Base-by-base conservation (phyloP, 371 early-diverging fungal genomes). In the Lichtheimia corymbifera region DNA sequence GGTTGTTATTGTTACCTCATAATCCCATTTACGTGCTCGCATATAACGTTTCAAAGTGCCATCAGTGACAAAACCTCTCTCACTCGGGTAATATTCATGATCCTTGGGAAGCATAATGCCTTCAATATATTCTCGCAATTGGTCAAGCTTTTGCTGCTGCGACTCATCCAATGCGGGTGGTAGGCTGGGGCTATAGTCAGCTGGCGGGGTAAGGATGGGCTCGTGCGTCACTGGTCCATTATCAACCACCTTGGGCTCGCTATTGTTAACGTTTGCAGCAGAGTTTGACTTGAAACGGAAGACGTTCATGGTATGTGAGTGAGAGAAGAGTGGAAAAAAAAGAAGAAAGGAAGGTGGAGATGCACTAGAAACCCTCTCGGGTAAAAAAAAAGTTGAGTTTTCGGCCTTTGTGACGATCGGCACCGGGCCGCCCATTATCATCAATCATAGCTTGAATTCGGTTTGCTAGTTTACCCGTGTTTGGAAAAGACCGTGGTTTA, bases 21-120 rank as follows among this genome's bases (percentile, higher is more conserved):
- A 63, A 60, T 90, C 76, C 89, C 90, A 91, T 62, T 91, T 90
- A 61, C 87, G 82, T 7, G 94, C 92, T 13, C 91, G 83, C 71
- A 95, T 71, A 64, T 92, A 95, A 14, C 93, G 77, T 35, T 90
- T 75, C 27, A 88, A 68, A 11, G 87, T 86, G 25, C 64, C 68
- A 5, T 87, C 84, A 18, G 83, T 78, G 17, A 84, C 58, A 73
- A 85, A 88, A 0, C 75, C 73, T 40, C 73, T 81, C 45, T 86
- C 80, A 45, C 73, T 75, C 0, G 74, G 66, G 47, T 79, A 71
- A 20, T 84, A 83, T 13, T 67, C 66, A 58, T 80, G 80, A 13
- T 77, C 65, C 11, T 69, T 66, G 2, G 85, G 84, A 27, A 83
- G 72, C 68, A 79, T 73, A 17, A 80, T 73, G 17, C 73, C 68